Evolutionary conservation across 164 flowering plant species (phyloP).

Genomic region (Chloranthus sessilifolius): DNA sequence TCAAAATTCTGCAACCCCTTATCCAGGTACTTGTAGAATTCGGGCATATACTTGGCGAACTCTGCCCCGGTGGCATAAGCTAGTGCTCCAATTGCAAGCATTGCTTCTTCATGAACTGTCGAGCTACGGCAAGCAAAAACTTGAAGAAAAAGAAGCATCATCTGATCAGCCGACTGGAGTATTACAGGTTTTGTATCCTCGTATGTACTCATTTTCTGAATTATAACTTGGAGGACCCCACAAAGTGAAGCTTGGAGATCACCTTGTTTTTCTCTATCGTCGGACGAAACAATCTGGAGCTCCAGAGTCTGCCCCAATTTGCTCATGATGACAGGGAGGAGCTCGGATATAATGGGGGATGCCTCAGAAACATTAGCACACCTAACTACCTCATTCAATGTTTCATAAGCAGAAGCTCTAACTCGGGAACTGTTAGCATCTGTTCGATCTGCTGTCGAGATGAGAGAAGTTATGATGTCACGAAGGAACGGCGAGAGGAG

Average conservation of each 20-base stretch:
- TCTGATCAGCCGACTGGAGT: slow-evolving; percentile 61
- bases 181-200: slow-evolving; percentile 51
- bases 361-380: slow-evolving; percentile 54
- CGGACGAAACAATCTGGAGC: slow-evolving; percentile 54
- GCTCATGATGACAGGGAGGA: slow-evolving; percentile 61
- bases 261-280: slow-evolving; percentile 77
- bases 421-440: slow-evolving; percentile 63
- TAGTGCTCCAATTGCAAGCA: slow-evolving; percentile 87
- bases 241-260: slow-evolving; percentile 76
- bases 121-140: slow-evolving; percentile 78
- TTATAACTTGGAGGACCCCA: slow-evolving; percentile 74
- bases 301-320: slow-evolving; percentile 59
- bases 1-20: slow-evolving; percentile 84
- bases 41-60: slow-evolving; percentile 70
- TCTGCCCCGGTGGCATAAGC: slow-evolving; percentile 77
- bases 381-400: slow-evolving; percentile 73
- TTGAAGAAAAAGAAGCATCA: slow-evolving; percentile 63
- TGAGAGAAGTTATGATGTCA: slow-evolving; percentile 41
- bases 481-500: slow-evolving; percentile 49
- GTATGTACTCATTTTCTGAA: slow-evolving; percentile 60
- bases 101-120: slow-evolving; percentile 88
- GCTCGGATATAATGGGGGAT: slow-evolving; percentile 44
- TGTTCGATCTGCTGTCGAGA: slow-evolving; percentile 50
- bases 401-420: slow-evolving; percentile 72
- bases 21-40: slow-evolving; percentile 64